Percentiles rank a stretch among this genome's conserved stretches.
Evolutionary conservation across 2,329 filamentous ascomycete species (phyloP).

Genomic region (Xylaria sp.): DNA sequence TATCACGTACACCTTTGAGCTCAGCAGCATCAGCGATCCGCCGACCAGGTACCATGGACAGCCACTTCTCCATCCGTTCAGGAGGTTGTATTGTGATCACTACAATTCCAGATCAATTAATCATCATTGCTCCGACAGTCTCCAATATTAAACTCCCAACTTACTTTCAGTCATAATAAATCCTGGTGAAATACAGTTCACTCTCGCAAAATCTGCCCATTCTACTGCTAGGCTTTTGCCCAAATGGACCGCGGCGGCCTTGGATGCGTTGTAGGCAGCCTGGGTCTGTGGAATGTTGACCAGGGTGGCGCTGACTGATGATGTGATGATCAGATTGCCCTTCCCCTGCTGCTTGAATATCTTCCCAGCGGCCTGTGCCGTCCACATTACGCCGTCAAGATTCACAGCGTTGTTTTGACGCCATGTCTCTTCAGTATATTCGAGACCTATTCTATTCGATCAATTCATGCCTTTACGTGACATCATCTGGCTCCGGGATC

Average conservation of each 20-base stretch:
- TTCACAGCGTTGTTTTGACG: slow-evolving; percentile 54
- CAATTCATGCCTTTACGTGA: neutral
- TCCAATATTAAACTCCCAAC: neutral
- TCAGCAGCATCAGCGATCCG: slow-evolving; percentile 49
- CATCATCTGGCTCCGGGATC: neutral
- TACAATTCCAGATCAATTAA: slow-evolving; percentile 11
- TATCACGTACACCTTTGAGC: slow-evolving; percentile 45
- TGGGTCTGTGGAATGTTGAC: slow-evolving; percentile 33
- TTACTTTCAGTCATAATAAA: slow-evolving; percentile 50
- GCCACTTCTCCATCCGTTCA: slow-evolving; percentile 46
- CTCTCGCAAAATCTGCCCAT: slow-evolving; percentile 55
- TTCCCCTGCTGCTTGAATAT: slow-evolving; percentile 51
- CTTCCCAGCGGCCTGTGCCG: slow-evolving; percentile 54
- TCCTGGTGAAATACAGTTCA: slow-evolving; percentile 54
- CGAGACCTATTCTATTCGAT: slow-evolving; percentile 41
- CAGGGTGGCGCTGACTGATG: slow-evolving; percentile 28
- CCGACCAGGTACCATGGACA: slow-evolving; percentile 46
- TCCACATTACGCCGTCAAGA: slow-evolving; percentile 56
- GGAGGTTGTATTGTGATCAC: slow-evolving; percentile 48
- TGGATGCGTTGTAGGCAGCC: slow-evolving; percentile 30
- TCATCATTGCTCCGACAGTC: neutral
- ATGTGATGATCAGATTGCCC: slow-evolving; percentile 32
- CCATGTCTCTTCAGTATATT: slow-evolving; percentile 55
- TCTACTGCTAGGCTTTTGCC: slow-evolving; percentile 55
- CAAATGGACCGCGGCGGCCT: slow-evolving; percentile 52